Evolutionary conservation across 345 rosid species (phyloP).

Genomic region (Citrus medica): DNA sequence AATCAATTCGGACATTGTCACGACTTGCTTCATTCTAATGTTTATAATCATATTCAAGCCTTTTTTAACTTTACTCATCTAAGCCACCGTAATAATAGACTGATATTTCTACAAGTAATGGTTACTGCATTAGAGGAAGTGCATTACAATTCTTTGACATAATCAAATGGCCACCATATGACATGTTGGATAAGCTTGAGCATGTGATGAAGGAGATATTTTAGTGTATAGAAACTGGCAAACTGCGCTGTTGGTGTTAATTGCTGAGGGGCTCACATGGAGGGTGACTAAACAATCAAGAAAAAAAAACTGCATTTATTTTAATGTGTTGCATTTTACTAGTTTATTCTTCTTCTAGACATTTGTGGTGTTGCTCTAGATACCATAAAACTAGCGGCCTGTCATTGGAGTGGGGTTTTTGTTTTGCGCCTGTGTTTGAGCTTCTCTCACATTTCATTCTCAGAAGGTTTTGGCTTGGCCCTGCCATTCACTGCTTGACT

Average conservation of each 20-base stretch:
- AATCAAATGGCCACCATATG: neutral
- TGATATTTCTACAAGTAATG: too few relatives aligned
- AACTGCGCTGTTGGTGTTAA: neutral
- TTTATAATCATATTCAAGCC: too few relatives aligned
- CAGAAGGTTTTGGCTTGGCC: neutral
- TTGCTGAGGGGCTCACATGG: conserved; percentile 23
- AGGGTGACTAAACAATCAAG: neutral
- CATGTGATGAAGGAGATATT: conserved; percentile 31
- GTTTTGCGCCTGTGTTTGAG: conserved; percentile 4
- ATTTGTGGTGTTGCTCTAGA: too few relatives aligned
- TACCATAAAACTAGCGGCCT: too few relatives aligned
- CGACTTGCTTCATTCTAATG: too few relatives aligned
- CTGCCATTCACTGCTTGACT: neutral
- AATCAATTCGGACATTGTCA: too few relatives aligned
- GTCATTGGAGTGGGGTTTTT: too few relatives aligned
- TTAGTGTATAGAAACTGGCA: neutral
- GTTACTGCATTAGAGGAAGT: neutral
- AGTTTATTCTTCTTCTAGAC: too few relatives aligned
- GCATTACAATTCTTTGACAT: neutral
- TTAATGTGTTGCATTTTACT: too few relatives aligned
- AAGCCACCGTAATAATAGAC: too few relatives aligned
- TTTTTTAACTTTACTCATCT: too few relatives aligned
- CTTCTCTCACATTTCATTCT: conserved; percentile 19
- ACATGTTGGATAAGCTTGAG: conserved; percentile 10
- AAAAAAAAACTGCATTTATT: too few relatives aligned